Evolutionary conservation across 495 filamentous ascomycete species (phyloP), one percentile per base, ranked within the genome.

Genomic region (Penicillium goetzii): DNA sequence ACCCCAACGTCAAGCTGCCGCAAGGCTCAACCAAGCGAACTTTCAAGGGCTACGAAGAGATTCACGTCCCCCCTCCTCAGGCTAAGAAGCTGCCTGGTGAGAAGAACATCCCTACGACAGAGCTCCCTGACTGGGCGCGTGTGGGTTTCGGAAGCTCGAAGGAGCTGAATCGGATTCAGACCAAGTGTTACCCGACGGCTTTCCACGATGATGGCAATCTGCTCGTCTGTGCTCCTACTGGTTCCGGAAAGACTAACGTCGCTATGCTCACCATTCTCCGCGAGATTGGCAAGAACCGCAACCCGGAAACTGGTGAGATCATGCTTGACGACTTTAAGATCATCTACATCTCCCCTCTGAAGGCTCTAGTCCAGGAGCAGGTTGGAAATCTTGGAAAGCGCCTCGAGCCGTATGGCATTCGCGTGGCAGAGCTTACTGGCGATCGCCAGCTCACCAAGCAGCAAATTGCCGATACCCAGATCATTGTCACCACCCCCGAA

Each of bases 371-470:
- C 1, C 92, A 97, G 71, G 95, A 99, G 69, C 94, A 97, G 72
- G 94, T 97, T 61, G 95, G 93, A 11, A 98, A 97, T 68, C 96
- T 99, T 67, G 95, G 96, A 55, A 92, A 90, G 65, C 86, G 95
- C 21, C 82, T 99, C 15, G 91, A 92, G 70, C 88, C 92, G 4
- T 97, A 93, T 63, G 95, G 95, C 33, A 92, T 99, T 75, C 89
- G 85, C 68, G 95, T 98, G 5, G 86, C 93, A 8, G 95, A 99
- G 73, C 81, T 99, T 61, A 98, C 95, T 62, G 95, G 95, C 74
- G 95, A 99, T 77, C 90, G 95, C 25, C 96, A 98, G 71, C 92
- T 99, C 74, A 98, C 95, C 38, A 99, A 99, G 75, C 93, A 97
- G 72, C 95, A 98, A 77, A 97, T 99, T 62, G 86, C 92, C 28